phyloP scores from a whole-genome alignment of 2,329 filamentous ascomycete genomes.

The Cladorrhinum sp. region DNA sequence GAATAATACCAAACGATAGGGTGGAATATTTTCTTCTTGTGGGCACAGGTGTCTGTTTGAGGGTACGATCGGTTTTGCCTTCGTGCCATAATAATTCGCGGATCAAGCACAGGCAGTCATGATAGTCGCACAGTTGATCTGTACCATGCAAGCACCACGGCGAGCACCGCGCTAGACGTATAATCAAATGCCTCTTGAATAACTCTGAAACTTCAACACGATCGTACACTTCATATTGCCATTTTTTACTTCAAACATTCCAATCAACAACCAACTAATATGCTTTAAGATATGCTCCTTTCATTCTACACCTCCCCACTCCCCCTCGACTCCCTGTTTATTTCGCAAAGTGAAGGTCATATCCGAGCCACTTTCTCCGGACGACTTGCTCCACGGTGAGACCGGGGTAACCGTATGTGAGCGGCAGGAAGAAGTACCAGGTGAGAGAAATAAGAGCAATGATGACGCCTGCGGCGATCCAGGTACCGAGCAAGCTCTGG shows the following conservation, averaged over 20 bases:
- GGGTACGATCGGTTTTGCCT: too few species aligned
- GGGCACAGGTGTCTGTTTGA: too few species aligned
- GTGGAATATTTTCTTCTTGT: too few species aligned
- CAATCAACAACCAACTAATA: slow-evolving; percentile 8
- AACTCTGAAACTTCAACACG: neutral
- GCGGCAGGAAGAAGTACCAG: slow-evolving; percentile 90
- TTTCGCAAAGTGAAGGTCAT: slow-evolving; percentile 98
- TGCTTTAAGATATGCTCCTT: neutral
- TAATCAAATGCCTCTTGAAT: neutral
- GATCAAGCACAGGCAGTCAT: too few species aligned
- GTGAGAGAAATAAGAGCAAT: slow-evolving; percentile 66
- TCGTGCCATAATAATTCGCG: too few species aligned
- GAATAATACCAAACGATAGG: too few species aligned
- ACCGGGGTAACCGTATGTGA: slow-evolving; percentile 94
- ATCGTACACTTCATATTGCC: neutral
- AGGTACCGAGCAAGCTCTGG: slow-evolving; percentile 73
- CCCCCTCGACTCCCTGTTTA: slow-evolving; percentile 43
- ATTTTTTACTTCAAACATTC: slow-evolving; percentile 5
- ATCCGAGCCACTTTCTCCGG: slow-evolving; percentile 90
- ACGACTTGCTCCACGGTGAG: slow-evolving; percentile 74
- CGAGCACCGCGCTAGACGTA: too few species aligned
- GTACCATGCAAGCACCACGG: too few species aligned
- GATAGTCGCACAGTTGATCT: too few species aligned
- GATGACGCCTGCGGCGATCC: slow-evolving; percentile 74
- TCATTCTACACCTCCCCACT: neutral